phyloP scores from a whole-genome alignment of 305 asterid genomes.

The Fraxinus floribunda region DNA sequence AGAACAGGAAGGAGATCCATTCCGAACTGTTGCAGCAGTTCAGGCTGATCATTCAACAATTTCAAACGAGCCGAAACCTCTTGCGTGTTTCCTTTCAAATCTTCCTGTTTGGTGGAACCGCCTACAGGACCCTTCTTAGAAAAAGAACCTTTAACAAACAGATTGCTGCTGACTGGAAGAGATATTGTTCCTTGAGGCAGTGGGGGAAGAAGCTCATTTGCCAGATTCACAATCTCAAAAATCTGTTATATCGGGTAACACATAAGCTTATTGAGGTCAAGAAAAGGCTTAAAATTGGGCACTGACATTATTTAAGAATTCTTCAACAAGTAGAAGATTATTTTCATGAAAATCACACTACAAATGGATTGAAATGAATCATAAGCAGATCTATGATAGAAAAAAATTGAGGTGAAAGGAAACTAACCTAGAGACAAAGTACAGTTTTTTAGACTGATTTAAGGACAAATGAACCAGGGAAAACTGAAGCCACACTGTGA shows the following conservation, averaged over 20 bases:
- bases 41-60: slow-evolving; percentile 86
- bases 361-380: background rate
- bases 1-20: slow-evolving; percentile 91
- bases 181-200: slow-evolving; percentile 93
- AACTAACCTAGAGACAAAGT: background rate
- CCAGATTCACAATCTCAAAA: slow-evolving; percentile 96
- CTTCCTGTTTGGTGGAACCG: slow-evolving; percentile 75
- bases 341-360: background rate
- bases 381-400: background rate
- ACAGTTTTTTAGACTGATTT: background rate
- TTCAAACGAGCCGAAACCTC: slow-evolving; percentile 78
- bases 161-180: slow-evolving; percentile 67
- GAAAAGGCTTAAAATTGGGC: background rate
- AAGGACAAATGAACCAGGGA: background rate
- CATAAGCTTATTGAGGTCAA: background rate
- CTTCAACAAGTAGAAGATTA: background rate
- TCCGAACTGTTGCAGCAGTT: slow-evolving; percentile 91
- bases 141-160: slow-evolving; percentile 58
- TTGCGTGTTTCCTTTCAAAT: slow-evolving; percentile 46
- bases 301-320: background rate
- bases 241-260: slow-evolving; percentile 43
- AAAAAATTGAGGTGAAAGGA: background rate
- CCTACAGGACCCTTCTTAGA: slow-evolving; percentile 59
- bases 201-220: slow-evolving; percentile 97
- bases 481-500: slow-evolving; percentile 4